phyloP scores from a whole-genome alignment of 768 basidiomycete genomes.

The Calocybe cyanea region DNA sequence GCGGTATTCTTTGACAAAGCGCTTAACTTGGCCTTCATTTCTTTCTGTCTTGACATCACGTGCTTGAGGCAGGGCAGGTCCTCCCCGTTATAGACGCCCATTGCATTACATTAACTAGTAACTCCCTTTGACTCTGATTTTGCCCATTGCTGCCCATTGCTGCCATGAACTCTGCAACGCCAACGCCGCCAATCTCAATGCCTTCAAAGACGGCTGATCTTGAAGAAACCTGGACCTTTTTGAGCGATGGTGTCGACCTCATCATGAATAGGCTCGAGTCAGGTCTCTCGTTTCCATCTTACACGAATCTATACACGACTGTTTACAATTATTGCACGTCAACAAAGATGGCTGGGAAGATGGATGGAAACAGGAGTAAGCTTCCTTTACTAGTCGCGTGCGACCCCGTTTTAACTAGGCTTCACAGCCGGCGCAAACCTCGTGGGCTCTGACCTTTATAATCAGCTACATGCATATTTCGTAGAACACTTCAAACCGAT shows the following conservation, averaged over 20 bases:
- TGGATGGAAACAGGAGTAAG: conserved; percentile 68
- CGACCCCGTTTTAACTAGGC: conserved; percentile 5
- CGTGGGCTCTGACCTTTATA: conserved; percentile 97
- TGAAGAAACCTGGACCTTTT: conserved; percentile 83
- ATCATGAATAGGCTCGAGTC: conserved; percentile 88
- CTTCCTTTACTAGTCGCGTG: conserved; percentile 19
- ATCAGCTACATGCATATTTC: conserved; percentile 89
- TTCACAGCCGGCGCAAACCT: conserved; percentile 84
- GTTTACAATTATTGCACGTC: conserved; percentile 99
- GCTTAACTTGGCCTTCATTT: too few species aligned
- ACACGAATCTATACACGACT: conserved; percentile 84
- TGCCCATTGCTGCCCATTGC: background rate
- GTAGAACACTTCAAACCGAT: conserved; percentile 75
- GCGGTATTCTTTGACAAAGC: too few species aligned
- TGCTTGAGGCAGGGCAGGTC: too few species aligned
- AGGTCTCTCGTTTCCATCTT: conserved; percentile 66
- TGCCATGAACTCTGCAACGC: conserved; percentile 10
- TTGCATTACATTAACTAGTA: conserved; percentile 7
- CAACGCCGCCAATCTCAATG: conserved; percentile 33
- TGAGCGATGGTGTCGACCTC: conserved; percentile 82
- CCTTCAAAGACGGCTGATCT: conserved; percentile 71
- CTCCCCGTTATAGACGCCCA: conserved; percentile 1
- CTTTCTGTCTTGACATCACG: too few species aligned
- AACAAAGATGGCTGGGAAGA: conserved; percentile 68
- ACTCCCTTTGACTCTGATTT: background rate